Conservation (phyloP, 192 early-diverging fungal species). For the Coemansia erecta region DNA sequence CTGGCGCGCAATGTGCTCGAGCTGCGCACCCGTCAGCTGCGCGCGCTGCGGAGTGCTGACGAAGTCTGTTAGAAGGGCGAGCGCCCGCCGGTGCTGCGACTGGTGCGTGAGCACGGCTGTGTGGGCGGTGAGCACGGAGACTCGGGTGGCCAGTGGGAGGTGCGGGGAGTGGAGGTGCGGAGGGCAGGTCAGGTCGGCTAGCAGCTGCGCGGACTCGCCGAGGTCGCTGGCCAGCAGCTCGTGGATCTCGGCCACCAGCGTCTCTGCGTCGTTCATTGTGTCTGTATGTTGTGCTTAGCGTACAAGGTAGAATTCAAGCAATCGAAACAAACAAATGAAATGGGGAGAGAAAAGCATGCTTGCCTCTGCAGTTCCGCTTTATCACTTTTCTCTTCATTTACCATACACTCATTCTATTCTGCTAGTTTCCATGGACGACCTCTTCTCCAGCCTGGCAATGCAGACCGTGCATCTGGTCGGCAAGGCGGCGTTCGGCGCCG, state of each 20-base stretch:
- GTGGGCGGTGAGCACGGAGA: conserved; percentile 23
- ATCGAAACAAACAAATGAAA: background rate
- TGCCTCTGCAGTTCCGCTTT: background rate
- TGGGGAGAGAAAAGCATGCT: background rate
- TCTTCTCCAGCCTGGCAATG: conserved; percentile 62
- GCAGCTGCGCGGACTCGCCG: conserved; percentile 33
- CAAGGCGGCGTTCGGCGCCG: conserved; percentile 59
- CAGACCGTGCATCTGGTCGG: conserved; percentile 61
- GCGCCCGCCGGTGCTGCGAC: conserved; percentile 26
- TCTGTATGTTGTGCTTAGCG: background rate
- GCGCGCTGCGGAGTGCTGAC: conserved; percentile 13
- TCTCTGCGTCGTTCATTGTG: conserved; percentile 12
- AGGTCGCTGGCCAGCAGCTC: conserved; percentile 47
- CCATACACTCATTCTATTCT: background rate
- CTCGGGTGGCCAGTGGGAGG: conserved; percentile 17
- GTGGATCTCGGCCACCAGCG: conserved; percentile 23
- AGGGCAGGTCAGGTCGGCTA: conserved; percentile 45
- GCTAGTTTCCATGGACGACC: conserved; percentile 54
- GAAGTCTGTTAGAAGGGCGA: conserved; percentile 38
- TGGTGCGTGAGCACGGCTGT: conserved; percentile 9
- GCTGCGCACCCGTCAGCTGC: conserved; percentile 18
- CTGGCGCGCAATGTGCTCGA: conserved; percentile 35
- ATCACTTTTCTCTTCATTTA: background rate
- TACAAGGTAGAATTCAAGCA: background rate
- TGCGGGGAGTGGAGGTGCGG: conserved; percentile 11